Base-by-base conservation (phyloP, 768 basidiomycete genomes). In the Boletus fagicola region DNA sequence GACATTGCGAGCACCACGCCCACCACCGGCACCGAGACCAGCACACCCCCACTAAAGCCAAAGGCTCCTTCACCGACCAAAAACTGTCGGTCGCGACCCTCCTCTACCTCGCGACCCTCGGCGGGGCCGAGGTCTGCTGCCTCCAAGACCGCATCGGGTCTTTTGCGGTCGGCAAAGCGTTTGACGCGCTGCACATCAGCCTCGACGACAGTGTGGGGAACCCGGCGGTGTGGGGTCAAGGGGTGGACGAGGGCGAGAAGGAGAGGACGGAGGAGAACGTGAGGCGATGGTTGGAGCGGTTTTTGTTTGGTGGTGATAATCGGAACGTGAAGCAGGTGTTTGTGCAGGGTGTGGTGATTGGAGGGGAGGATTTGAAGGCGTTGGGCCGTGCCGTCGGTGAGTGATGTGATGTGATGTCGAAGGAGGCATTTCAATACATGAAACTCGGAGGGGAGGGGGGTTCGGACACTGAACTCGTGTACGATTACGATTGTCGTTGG, bases 81-180 rank as follows among this genome's bases (percentile, higher is more conserved):
- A 86, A 87, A 57, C 78, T 97, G 3, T 74, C 85, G 2, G 77
- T 92, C 31, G 73, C 86, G 6, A 83, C 90, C 1, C 76, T 96
- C 44, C 76, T 97, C 49, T 87, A 93, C 76, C 85, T 97, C 58
- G 94, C 95, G 5, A 98, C 95, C 3, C 74, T 88, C 11, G 95
- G 95, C 28, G 95, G 95, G 1, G 94, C 95, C 0, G 74, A 83
- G 26, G 84, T 98, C 0, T 94, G 92, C 65, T 76, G 76, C 39
- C 74, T 97, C 15, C 78, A 82, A 39, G 70, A 80, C 20, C 78
- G 76, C 43, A 78, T 90, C 15, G 94, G 94, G 9, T 87, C 85
- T 10, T 90, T 98, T 57, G 77, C 73, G 6, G 74, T 77, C 1
- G 92, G 92, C 1, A 95, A 93, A 72, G 85, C 83, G 59, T 98